Percentiles rank a stretch among this genome's conserved stretches.
phyloP scores from a whole-genome alignment of 257 asterid genomes.

The Lantana camara region DNA sequence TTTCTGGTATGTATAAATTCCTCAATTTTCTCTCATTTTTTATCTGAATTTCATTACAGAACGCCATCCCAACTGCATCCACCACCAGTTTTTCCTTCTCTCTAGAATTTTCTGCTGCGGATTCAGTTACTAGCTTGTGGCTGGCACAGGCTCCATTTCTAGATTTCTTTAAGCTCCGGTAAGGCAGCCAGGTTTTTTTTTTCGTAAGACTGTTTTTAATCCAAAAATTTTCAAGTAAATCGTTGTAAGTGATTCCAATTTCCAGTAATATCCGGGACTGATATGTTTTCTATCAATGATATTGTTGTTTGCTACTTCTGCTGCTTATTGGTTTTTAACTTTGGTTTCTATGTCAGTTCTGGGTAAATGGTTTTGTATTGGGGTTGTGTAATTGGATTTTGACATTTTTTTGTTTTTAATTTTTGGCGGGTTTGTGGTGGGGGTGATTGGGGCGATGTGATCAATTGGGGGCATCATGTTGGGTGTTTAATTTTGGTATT shows the following conservation, averaged over 20 bases:
- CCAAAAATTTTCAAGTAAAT: neutral
- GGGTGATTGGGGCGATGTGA: neutral
- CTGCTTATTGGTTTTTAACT: neutral
- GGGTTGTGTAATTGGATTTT: neutral
- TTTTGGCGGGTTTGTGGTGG: neutral
- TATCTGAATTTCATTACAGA: constrained; percentile 4
- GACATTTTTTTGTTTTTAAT: neutral
- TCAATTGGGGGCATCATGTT: neutral
- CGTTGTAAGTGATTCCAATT: neutral
- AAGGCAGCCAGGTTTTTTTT: neutral
- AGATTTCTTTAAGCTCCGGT: neutral
- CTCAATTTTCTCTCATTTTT: neutral
- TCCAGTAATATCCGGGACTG: neutral
- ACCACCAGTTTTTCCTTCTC: neutral
- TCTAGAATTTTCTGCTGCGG: neutral
- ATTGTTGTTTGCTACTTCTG: neutral
- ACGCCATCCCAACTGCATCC: neutral
- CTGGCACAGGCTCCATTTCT: no score
- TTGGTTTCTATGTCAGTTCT: neutral
- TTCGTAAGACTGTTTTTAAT: constrained; percentile 1
- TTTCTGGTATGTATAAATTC: constrained; percentile 7
- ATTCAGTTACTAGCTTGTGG: neutral
- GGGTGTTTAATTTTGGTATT: neutral
- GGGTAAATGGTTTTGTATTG: neutral
- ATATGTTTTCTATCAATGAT: neutral